phyloP scores from a whole-genome alignment of 805 yeast species.

The Wickerhamiella lipophila region DNA sequence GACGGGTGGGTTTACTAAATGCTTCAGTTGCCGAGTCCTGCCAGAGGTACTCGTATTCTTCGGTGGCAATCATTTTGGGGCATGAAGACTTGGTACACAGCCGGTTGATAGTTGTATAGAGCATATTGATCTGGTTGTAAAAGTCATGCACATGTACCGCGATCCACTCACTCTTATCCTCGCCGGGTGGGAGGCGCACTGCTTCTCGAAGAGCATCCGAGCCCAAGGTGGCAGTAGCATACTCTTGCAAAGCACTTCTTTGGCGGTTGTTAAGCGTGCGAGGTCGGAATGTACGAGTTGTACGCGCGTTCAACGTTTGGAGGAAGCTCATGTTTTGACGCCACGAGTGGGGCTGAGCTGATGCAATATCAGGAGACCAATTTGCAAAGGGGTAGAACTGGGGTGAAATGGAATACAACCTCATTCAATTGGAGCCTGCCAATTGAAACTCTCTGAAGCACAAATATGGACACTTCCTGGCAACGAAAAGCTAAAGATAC shows the following conservation, averaged over 20 bases:
- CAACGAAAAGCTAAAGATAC: constrained; percentile 41
- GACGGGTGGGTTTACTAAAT: constrained; percentile 61
- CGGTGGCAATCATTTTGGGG: constrained; percentile 96
- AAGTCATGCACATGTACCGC: constrained; percentile 98
- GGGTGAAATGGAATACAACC: too few relatives aligned
- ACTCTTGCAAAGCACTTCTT: constrained; percentile 45
- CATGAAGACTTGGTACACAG: constrained; percentile 92
- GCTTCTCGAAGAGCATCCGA: constrained; percentile 86
- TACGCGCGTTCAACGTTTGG: constrained; percentile 20
- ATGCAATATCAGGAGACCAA: neutral
- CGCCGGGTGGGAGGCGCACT: constrained; percentile 85
- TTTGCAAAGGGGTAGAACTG: too few relatives aligned
- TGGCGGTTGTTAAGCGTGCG: constrained; percentile 24
- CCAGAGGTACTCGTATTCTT: constrained; percentile 94
- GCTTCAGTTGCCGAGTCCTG: constrained; percentile 48
- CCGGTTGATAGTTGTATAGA: constrained; percentile 89
- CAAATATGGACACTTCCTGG: constrained; percentile 15
- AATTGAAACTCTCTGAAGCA: too few relatives aligned
- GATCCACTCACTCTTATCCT: constrained; percentile 84
- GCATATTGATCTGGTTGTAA: constrained; percentile 90
- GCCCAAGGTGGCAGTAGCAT: constrained; percentile 92
- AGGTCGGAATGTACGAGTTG: constrained; percentile 29
- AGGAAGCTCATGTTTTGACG: constrained; percentile 20
- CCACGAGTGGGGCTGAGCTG: neutral
- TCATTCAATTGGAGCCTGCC: neutral